Evolutionary conservation across 257 asterid species (phyloP).

Genomic region (Penstemon barbatus): DNA sequence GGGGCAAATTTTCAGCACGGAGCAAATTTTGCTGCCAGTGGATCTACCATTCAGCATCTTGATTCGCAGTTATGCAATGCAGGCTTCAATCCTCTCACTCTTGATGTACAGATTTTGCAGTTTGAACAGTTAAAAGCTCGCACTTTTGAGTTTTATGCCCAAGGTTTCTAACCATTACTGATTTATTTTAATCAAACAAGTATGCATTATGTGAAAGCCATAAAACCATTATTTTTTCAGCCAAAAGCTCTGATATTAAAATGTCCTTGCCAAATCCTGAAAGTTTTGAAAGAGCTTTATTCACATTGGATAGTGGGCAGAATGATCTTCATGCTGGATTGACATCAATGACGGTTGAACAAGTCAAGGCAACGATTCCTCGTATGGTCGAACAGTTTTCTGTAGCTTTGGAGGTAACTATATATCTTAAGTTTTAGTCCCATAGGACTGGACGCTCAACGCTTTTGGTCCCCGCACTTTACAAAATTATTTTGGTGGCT

Average conservation of each 20-base stretch:
- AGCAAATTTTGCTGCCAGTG: constrained; percentile 27
- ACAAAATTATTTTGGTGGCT: not conserved
- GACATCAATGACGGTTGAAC: not conserved
- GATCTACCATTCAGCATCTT: constrained; percentile 25
- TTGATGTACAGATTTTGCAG: constrained; percentile 29
- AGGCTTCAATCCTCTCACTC: constrained; percentile 23
- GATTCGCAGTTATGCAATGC: not conserved
- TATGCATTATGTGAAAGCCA: not conserved
- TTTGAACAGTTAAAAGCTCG: constrained; percentile 30
- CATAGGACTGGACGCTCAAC: too few relatives aligned
- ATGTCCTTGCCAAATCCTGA: constrained; percentile 20
- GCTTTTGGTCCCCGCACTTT: too few relatives aligned
- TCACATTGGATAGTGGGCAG: constrained; percentile 32
- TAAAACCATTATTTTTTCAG: not conserved
- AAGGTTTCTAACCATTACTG: not conserved
- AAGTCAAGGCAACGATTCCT: constrained; percentile 19
- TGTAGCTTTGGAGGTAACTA: constrained; percentile 22
- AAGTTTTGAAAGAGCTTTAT: constrained; percentile 30
- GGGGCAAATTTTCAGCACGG: constrained; percentile 27
- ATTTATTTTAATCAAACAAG: not conserved
- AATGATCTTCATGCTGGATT: constrained; percentile 31
- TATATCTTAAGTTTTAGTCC: not conserved
- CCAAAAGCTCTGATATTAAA: not conserved
- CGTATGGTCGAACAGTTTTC: constrained; percentile 19
- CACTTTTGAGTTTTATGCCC: not conserved